Conservation (phyloP, 106 monocot species). For the Dendrobium officinale region DNA sequence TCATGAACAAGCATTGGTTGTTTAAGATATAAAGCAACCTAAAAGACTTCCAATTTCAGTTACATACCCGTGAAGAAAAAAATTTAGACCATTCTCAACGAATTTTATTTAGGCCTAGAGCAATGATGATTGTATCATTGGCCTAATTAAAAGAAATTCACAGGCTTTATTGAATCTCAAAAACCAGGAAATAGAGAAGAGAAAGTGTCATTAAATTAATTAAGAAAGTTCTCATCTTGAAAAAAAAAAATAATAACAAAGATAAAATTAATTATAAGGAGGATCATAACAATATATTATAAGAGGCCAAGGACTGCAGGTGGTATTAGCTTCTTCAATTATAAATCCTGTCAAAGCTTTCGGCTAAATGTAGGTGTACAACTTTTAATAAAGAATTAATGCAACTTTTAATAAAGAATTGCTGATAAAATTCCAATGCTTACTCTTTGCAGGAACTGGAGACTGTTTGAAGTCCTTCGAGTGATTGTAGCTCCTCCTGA, state of each 20-base stretch:
- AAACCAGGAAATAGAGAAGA: neutral
- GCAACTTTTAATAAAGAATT: neutral
- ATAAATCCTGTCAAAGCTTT: neutral
- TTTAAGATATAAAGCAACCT: neutral
- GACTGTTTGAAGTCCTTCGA: slow-evolving; percentile 61
- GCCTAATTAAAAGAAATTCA: neutral
- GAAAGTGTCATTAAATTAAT: neutral
- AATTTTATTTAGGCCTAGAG: neutral
- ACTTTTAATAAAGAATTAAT: neutral
- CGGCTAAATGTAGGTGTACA: neutral
- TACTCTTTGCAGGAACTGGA: slow-evolving; percentile 88
- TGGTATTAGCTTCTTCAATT: neutral
- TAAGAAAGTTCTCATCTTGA: neutral
- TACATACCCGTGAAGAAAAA: neutral
- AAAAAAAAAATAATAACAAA: neutral
- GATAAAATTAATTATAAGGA: neutral
- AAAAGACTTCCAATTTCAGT: neutral
- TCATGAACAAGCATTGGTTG: neutral
- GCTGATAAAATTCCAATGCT: slow-evolving; percentile 10
- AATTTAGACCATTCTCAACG: neutral
- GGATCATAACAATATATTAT: neutral
- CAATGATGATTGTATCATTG: neutral
- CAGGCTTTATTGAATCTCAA: neutral
- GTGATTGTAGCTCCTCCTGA: slow-evolving; percentile 68
- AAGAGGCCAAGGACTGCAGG: neutral